Base-by-base conservation (phyloP, 495 filamentous ascomycete genomes). In the Saxophila tyrrhenica region DNA sequence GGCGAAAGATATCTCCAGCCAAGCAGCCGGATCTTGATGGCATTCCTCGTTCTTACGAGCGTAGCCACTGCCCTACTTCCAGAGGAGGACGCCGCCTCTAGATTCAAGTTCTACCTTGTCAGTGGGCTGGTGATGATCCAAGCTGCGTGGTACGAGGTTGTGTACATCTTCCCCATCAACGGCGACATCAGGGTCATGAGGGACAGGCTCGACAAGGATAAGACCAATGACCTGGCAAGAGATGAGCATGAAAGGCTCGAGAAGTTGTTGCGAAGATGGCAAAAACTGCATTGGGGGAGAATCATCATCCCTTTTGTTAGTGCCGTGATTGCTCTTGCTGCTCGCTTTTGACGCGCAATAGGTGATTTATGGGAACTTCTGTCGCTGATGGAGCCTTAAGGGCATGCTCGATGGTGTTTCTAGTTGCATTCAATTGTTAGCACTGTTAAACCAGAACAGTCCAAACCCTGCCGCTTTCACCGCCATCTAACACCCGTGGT, bases 141-240 rank as follows among this genome's bases (percentile, higher is more conserved):
- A 22, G 38, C 39, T 25, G 50, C 50, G 15, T 20, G 17, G 15
- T 53, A 35, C 25, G 50, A 53, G 50, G 25, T 53, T 25, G 32
- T 25, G 5, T 42, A 44, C 20, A 53, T 53, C 39, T 53, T 53
- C 19, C 50, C 50, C n/a, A 53, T 53, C 19, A 53, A 53, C 22
- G 50, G 20, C 10, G 39, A 43, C 38, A 29, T 53, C 11, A n/a
- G n/a, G 19, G 41, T n/a, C n/a, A 8, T 9, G n/a, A n/a, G 41
- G 7, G 41, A 44, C 7, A 17, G 19, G 41, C 19, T 44, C 41
- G 13, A 35, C 5, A 13, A 35, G 29, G 29, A 7, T 13, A 13
- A 13, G 7, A 35, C 5, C 7, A 13, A 35, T 7, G 29, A 35
- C 29, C 13, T 35, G 29, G 7, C 29, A 13, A 35, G 13, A 13